Base-by-base conservation (phyloP, 257 asterid species). In the Petrea volubilis region DNA sequence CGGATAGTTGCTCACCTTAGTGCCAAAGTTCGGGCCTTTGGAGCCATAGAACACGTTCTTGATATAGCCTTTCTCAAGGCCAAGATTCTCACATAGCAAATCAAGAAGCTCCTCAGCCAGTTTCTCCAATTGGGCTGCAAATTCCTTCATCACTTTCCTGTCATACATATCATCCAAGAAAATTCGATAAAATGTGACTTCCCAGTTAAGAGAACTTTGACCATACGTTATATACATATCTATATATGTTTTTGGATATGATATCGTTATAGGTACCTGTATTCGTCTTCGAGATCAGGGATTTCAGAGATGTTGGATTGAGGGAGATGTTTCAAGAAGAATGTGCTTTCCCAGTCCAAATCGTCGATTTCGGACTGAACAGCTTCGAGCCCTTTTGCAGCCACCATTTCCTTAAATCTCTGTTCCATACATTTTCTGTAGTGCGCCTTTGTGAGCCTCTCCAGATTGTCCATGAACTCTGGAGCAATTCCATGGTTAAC, bases 1-100 rank as follows among this genome's bases (percentile, higher is more conserved):
- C 0, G 93, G 96, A 63, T 89, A 89, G 71, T 87, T 87, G 83
- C 90, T 83, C 34, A 89, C 96, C 72, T 89, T 87, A 21, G 93
- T 89, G 7, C 96, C 96, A 75, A 87, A 89, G 60, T 79, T 85
- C 1, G 90, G 86, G 3, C 96, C 91, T 68, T 85, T 80, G 13
- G 91, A 82, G 28, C 93, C 96, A 65, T 78, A 74, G 67, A 89
- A 89, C 15, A 87, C 90, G 10, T 80, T 87, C 79, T 87, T 85
- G 17, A 89, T 77, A 51, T 89, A 89, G 3, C 96, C 93, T 67
- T 85, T 79, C 51, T 89, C 96, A 20, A 89, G 78, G 3, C 93
- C 96, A 67, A 89, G 96, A 34, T 89, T 89, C 75, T 89, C 96
- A 50, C 93, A 89, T 0, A 89, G 49, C 87, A 87, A 80, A 68